Conservation (phyloP, 306 rosid species). For the Gynostemma pentaphyllum region DNA sequence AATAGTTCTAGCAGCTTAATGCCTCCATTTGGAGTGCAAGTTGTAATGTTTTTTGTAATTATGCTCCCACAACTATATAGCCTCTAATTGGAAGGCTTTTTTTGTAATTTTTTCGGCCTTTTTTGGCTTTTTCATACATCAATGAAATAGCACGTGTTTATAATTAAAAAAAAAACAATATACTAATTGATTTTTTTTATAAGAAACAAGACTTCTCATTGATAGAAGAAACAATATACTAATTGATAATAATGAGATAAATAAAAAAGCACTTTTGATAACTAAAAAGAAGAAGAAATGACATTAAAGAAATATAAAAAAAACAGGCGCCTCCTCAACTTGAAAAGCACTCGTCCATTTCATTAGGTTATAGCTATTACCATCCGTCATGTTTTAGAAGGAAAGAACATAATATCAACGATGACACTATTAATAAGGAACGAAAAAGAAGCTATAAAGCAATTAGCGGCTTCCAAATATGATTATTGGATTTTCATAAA, state of each 20-base stretch:
- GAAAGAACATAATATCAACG: not conserved
- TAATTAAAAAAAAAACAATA: no score
- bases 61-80: no score
- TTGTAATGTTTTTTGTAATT: no score
- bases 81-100: no score
- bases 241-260: not conserved
- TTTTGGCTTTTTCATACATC: not conserved
- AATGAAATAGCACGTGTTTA: no score
- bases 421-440: not conserved
- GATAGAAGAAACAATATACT: no score
- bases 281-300: not conserved
- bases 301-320: not conserved
- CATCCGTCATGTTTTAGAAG: not conserved
- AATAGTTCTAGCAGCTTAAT: conserved; percentile 2
- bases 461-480: not conserved
- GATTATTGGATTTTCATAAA: not conserved
- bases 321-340: not conserved
- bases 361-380: not conserved
- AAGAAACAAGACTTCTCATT: no score
- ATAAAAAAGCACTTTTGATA: not conserved
- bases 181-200: no score
- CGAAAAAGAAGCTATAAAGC: not conserved
- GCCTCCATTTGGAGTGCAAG: no score
- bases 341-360: not conserved
- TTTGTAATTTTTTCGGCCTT: no score